Percentiles rank a stretch among this genome's conserved stretches.
Conservation (phyloP, 306 rosid species). For the Medicago ruthenica region DNA sequence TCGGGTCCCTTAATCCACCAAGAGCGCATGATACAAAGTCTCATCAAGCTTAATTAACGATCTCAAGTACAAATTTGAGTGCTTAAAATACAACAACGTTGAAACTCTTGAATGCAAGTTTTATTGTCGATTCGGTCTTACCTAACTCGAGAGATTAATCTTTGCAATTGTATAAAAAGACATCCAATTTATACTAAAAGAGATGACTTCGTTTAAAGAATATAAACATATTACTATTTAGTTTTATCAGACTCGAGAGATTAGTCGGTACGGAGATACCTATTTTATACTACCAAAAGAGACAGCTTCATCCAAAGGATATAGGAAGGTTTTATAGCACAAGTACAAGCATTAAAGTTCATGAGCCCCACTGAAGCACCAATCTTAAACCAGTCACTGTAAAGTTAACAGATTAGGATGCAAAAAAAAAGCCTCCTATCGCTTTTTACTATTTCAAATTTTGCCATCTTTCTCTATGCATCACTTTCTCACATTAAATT, state of each 20-base stretch:
- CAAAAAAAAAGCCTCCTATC: slow-evolving; percentile 28
- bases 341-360: slow-evolving; percentile 43
- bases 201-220: background rate
- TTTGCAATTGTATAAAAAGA: background rate
- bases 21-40: background rate
- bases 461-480: slow-evolving; percentile 20
- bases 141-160: background rate
- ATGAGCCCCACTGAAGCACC: slow-evolving; percentile 44
- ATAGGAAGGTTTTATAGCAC: slow-evolving; percentile 27
- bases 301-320: slow-evolving; percentile 41
- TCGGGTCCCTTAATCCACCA: background rate
- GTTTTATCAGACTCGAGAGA: background rate
- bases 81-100: background rate
- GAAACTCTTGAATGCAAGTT: background rate
- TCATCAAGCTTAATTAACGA: background rate
- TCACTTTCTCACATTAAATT: slow-evolving; percentile 38
- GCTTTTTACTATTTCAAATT: slow-evolving; percentile 22
- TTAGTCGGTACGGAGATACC: background rate
- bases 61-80: background rate
- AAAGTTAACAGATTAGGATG: slow-evolving; percentile 19
- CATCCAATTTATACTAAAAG: background rate
- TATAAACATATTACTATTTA: background rate
- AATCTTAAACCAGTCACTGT: slow-evolving; percentile 7
- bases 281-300: background rate
- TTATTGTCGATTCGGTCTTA: background rate